A percentile compares a stretch with the other conserved stretches of the same genome.
Evolutionary conservation across 1,284 basidiomycete species (phyloP).

Genomic region (Ustilago bromivora): DNA sequence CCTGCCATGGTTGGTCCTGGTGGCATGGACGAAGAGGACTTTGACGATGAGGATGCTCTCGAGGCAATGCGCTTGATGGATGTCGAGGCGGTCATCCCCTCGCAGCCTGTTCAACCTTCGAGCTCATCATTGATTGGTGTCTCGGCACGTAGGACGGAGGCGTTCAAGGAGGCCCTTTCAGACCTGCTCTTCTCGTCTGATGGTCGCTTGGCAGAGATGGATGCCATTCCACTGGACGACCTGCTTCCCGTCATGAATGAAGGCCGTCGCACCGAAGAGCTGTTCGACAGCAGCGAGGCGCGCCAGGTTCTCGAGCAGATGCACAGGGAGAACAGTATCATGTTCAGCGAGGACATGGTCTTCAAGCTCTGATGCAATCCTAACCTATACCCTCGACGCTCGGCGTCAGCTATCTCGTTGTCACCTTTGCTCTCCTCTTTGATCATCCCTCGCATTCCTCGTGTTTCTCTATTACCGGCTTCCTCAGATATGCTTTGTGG

Average conservation of each 20-base stretch:
- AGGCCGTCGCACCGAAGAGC: slow-evolving; percentile 76
- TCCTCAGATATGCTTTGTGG: slow-evolving; percentile 5
- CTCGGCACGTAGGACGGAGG: slow-evolving; percentile 37
- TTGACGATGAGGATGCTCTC: slow-evolving; percentile 50
- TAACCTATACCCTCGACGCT: slow-evolving; percentile 20
- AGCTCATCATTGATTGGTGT: slow-evolving; percentile 20
- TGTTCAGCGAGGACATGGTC: slow-evolving; percentile 73
- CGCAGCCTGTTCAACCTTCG: slow-evolving; percentile 20
- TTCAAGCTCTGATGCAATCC: slow-evolving; percentile 41
- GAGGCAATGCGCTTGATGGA: slow-evolving; percentile 60
- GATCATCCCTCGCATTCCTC: not conserved
- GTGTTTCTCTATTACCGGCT: not conserved
- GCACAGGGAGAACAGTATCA: slow-evolving; percentile 85
- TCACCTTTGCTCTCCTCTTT: not conserved
- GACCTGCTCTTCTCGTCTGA: slow-evolving; percentile 73
- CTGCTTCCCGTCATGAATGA: slow-evolving; percentile 84
- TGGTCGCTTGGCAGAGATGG: slow-evolving; percentile 73
- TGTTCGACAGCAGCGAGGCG: slow-evolving; percentile 86
- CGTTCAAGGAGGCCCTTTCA: slow-evolving; percentile 75
- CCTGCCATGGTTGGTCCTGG: slow-evolving; percentile 43
- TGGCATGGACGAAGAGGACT: slow-evolving; percentile 43
- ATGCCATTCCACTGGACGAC: slow-evolving; percentile 77
- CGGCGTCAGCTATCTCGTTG: not conserved
- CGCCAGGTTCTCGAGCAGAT: slow-evolving; percentile 74
- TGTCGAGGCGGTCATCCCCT: slow-evolving; percentile 32